Conservation (phyloP, 2,329 filamentous ascomycete genomes). For the Exophiala sp. region DNA sequence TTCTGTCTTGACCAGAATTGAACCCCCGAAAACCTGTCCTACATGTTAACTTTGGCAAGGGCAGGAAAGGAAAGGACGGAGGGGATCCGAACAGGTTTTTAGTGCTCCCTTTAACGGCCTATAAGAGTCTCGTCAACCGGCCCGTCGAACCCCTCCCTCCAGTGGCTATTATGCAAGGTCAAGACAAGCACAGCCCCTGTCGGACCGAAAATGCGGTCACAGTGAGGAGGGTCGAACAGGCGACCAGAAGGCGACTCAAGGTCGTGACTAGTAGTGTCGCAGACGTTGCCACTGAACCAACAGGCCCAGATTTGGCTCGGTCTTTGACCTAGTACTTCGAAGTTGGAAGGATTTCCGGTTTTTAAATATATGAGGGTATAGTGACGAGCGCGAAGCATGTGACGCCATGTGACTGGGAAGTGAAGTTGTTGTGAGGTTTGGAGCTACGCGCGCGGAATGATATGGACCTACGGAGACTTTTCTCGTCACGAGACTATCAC, state of each 20-base stretch:
- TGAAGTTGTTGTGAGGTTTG: neutral
- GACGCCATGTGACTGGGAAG: neutral
- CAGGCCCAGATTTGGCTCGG: neutral
- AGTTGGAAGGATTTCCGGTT: neutral
- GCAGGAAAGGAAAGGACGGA: neutral
- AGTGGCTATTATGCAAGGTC: neutral
- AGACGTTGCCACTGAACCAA: neutral
- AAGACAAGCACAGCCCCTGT: neutral
- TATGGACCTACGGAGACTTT: no score
- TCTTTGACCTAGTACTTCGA: neutral
- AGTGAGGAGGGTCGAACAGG: neutral
- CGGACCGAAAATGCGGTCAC: neutral
- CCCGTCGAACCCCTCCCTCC: neutral
- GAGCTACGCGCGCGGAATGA: no score
- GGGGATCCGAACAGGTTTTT: neutral
- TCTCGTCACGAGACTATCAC: no score
- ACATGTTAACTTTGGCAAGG: no score
- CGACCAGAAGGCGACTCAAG: neutral
- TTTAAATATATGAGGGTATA: neutral
- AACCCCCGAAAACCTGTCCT: neutral
- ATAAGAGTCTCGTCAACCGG: neutral
- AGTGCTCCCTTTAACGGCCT: neutral
- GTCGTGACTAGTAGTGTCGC: neutral
- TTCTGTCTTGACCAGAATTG: neutral
- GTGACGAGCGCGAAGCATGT: neutral